phyloP scores from a whole-genome alignment of 2,329 filamentous ascomycete genomes.

The Fusarium sp. region DNA sequence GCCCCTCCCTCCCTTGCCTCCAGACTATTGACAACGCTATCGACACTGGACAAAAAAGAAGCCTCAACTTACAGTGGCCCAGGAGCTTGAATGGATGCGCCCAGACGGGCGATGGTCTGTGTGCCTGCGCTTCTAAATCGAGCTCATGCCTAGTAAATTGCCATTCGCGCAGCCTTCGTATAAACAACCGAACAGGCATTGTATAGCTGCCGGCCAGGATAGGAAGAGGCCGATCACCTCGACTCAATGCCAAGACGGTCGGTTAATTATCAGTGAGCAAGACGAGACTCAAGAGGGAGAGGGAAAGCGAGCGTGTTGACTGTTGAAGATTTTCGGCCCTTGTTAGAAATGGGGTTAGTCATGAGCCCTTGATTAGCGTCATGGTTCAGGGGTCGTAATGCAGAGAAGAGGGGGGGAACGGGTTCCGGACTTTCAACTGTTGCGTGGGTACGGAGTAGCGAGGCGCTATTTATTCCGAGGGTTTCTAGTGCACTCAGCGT shows the following conservation, averaged over 20 bases:
- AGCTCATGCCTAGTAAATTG: slow-evolving; percentile 17
- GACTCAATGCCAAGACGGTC: background rate
- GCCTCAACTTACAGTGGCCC: slow-evolving; percentile 3
- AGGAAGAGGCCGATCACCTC: background rate
- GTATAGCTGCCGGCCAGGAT: background rate
- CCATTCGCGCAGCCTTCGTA: slow-evolving; percentile 5
- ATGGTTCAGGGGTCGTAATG: background rate
- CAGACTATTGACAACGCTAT: slow-evolving; percentile 12
- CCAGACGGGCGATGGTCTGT: slow-evolving; percentile 1
- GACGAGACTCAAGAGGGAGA: background rate
- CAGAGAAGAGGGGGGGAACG: slow-evolving; percentile 2
- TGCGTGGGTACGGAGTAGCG: too few relatives aligned
- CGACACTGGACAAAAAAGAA: background rate
- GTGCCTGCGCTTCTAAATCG: slow-evolving; percentile 24
- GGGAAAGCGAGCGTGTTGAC: background rate
- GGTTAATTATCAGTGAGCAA: background rate
- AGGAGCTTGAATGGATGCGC: slow-evolving; percentile 13
- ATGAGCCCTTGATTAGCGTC: slow-evolving; percentile 7
- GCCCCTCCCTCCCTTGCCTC: background rate
- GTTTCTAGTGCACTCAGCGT: background rate
- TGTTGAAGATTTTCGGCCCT: slow-evolving; percentile 7
- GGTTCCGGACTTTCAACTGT: slow-evolving; percentile 11
- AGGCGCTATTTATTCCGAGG: background rate
- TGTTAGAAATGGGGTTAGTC: slow-evolving; percentile 2
- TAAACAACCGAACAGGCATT: background rate